Base-by-base conservation (phyloP, 1,284 basidiomycete species). In the Ustanciosporium gigantosporum region DNA sequence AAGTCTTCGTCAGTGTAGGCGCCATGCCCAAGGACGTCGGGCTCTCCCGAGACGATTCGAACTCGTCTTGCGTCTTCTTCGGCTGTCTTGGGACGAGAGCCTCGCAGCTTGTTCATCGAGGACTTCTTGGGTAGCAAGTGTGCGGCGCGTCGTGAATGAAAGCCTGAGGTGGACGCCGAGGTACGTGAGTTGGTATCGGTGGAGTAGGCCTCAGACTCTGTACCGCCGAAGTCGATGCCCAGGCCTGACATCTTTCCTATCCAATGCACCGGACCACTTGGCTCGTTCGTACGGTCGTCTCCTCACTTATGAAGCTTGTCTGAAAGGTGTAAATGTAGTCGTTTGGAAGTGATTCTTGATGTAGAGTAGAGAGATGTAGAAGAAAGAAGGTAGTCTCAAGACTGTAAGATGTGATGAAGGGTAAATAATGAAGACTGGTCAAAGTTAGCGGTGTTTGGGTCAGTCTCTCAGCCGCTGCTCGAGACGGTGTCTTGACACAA, bases 191-290 rank as follows among this genome's bases (percentile, higher is more conserved):
- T 42, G 13, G 45, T 42, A 40, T 49, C 46, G 37, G 41, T 43
- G 3, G 48, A 41, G 48, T 53, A 50, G 23, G 55, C 40, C 27
- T 66, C 51, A 13, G 41, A 61, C 24, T 60, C 53, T n/a, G n/a
- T n/a, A 11, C 49, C 39, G 13, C 67, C 71, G 25, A 75, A 70
- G 58, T 75, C 62, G 43, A 75, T 75, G 19, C 73, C 71, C 15
- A 75, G 56, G 7, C 73, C 73, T 8, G 68, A 66, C 66, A 72
- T 74, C n/a, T n/a, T n/a, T n/a, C n/a, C n/a, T n/a, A 32, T 21
- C n/a, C n/a, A 11, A 9, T 29, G 27, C 27, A n/a, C 27, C n/a
- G n/a, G n/a, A n/a, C n/a, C n/a, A n/a, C n/a, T n/a, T n/a, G n/a
- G n/a, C n/a, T n/a, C n/a, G n/a, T n/a, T n/a, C n/a, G n/a, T n/a